Percentiles rank a stretch among this genome's conserved stretches.
These are phyloP conservation scores for Exobasidium rhododendri DNA, from an alignment of 1,284 basidiomycete species.

Conservation along the genomic window DNA sequence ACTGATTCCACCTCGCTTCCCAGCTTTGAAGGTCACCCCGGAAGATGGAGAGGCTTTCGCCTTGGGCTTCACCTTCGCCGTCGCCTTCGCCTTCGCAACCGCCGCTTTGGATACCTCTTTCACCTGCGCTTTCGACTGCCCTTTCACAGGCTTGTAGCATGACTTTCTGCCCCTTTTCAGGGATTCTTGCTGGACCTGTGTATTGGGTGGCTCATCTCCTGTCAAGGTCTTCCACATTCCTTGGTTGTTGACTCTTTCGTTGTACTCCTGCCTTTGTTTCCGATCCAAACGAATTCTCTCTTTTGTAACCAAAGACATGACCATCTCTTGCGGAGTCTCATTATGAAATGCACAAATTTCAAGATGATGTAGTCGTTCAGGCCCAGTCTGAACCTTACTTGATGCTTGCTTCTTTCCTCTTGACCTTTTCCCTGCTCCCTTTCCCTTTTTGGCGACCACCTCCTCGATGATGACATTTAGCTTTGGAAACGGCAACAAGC, in stretches of 20 bases:
- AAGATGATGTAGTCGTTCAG: neutral
- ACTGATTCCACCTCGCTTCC: neutral
- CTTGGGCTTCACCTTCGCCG: neutral
- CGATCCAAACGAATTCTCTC: neutral
- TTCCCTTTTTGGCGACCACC: neutral
- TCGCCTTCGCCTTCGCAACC: neutral
- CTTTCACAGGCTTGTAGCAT: neutral
- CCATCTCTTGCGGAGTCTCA: neutral
- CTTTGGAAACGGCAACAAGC: neutral
- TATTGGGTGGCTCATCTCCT: neutral
- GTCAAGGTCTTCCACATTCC: neutral
- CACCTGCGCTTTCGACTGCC: too few species aligned
- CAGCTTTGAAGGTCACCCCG: neutral
- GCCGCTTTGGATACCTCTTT: neutral
- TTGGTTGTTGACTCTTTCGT: neutral
- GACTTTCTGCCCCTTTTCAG: neutral
- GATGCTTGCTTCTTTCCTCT: neutral
- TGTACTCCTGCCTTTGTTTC: neutral
- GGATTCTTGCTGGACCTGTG: neutral
- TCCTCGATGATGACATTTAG: too few species aligned
- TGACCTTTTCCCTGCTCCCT: neutral
- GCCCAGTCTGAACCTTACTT: neutral
- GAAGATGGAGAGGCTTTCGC: neutral
- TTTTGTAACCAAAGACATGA: neutral
- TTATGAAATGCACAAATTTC: neutral